Base-by-base conservation (phyloP, 2,329 filamentous ascomycete genomes). In the Colletotrichum truncatum region DNA sequence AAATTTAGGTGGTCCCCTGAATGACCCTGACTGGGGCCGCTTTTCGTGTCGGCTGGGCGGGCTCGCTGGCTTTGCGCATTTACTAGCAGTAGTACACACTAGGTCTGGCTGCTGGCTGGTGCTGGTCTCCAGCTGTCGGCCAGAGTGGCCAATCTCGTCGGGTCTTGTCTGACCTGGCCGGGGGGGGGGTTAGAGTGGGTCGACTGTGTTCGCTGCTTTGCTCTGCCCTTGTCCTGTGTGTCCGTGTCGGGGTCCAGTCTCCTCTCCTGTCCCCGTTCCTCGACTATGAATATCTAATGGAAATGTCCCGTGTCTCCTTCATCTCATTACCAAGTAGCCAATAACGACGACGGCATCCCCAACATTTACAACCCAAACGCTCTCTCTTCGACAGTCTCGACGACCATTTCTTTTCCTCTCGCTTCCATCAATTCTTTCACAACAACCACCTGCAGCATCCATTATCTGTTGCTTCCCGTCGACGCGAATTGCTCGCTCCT, bases 211-310 rank as follows among this genome's bases (percentile, higher is more conserved):
- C 46, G 36, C 56, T 53, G 48, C 26, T 28, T 26, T 32, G 41
- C 23, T n/a, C 52, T 55, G 52, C 38, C 39, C 36, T 14, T 41
- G 41, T 41, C 55, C 45, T 58, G 55, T 45, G 39, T 43, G 51
- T 54, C 53, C 55, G 48, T 60, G 61, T 61, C 61, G 39, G 53
- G 60, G 61, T 61, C 39, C 18, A 53, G 38, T 61, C 46, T 34
- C 45, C 53, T 43, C 48, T 48, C 55, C 32, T 51, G 46, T 61
- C 28, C 60, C 23, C 25, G 46, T 21, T 10, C 25, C 52, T 48
- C 43, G 60, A 39, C 56, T 48, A 64, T 64, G 56, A 64, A 64
- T 64, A 64, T 64, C 62, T 64, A 61, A 61, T 54, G 34, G 59
- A 41, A 63, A 57, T 63, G 52, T 56, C 53, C 52, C 38, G 52